Percentiles rank a stretch among this genome's conserved stretches.
Evolutionary conservation across 2,329 filamentous ascomycete genomes (phyloP).

Genomic region (Helotiales sp.): DNA sequence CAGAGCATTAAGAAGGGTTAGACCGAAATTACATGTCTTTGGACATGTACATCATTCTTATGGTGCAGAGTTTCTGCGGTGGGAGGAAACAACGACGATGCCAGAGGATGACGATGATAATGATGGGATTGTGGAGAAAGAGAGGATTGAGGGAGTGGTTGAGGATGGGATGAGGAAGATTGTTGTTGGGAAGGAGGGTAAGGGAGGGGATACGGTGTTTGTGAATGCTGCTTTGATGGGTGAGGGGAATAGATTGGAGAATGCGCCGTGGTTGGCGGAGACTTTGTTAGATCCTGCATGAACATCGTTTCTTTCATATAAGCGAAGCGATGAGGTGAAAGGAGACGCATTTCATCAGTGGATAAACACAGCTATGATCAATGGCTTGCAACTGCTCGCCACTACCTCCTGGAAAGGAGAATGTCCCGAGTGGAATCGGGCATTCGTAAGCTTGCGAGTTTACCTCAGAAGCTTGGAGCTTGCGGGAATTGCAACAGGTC

Average conservation of each 20-base stretch:
- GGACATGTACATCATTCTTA: conserved; percentile 60
- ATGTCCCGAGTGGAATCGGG: too few species aligned
- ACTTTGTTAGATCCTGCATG: background rate
- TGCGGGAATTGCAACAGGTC: too few species aligned
- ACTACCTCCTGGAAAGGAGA: too few species aligned
- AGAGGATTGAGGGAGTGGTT: background rate
- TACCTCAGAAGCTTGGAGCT: too few species aligned
- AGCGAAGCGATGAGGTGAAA: background rate
- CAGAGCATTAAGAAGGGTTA: conserved; percentile 42
- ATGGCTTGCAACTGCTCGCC: too few species aligned
- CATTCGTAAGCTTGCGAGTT: too few species aligned
- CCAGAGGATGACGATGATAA: conserved; percentile 28
- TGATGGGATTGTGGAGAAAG: conserved; percentile 20
- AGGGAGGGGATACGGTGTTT: conserved; percentile 53
- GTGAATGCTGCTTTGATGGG: conserved; percentile 53
- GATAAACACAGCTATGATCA: too few species aligned
- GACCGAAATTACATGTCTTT: conserved; percentile 53
- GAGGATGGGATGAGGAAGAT: background rate
- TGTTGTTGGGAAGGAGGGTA: background rate
- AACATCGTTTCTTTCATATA: background rate
- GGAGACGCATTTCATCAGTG: too few species aligned
- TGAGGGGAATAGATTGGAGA: background rate
- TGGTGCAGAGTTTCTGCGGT: conserved; percentile 54
- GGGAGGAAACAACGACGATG: conserved; percentile 37
- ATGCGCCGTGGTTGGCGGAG: background rate